Conservation (phyloP, 257 asterid genomes). For the Rauvolfia tetraphylla region DNA sequence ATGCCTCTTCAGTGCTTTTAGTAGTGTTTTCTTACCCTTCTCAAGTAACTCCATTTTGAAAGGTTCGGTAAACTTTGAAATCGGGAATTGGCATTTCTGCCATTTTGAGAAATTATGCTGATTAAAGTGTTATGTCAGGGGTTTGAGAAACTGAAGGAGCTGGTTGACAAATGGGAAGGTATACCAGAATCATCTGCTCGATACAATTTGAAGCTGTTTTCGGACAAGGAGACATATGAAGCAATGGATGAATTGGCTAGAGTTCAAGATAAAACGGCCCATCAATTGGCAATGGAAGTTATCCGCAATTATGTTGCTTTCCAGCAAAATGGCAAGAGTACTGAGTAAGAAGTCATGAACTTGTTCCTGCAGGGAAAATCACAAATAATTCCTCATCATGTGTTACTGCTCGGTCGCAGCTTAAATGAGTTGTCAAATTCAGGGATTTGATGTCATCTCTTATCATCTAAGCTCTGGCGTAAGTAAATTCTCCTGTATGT, state of each 20-base stretch:
- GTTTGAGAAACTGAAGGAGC: conserved; percentile 62
- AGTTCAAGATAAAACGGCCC: conserved; percentile 61
- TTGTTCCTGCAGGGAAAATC: neutral
- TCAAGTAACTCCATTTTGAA: neutral
- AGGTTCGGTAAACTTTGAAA: neutral
- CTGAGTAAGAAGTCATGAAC: conserved; percentile 18
- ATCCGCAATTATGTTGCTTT: conserved; percentile 75
- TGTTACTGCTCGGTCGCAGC: conserved; percentile 37
- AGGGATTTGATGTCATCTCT: conserved; percentile 14
- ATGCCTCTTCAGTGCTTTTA: neutral
- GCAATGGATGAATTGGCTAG: conserved; percentile 25
- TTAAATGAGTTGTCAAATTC: conserved; percentile 13
- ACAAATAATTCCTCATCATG: conserved; percentile 10
- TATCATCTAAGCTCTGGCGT: conserved; percentile 14
- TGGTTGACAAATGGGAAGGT: conserved; percentile 84
- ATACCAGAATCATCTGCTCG: conserved; percentile 52
- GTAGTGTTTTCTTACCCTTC: neutral
- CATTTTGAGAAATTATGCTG: neutral
- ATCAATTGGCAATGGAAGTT: conserved; percentile 80
- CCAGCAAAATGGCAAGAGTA: conserved; percentile 50
- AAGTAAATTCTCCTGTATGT: conserved; percentile 14
- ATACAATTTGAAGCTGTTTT: conserved; percentile 63
- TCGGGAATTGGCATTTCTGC: neutral
- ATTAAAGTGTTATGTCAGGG: conserved; percentile 43
- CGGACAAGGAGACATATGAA: conserved; percentile 32